These are phyloP conservation scores for Trypanosoma conorhini DNA, from an alignment of 208 protist genomes.

Conservation along the genomic window DNA sequence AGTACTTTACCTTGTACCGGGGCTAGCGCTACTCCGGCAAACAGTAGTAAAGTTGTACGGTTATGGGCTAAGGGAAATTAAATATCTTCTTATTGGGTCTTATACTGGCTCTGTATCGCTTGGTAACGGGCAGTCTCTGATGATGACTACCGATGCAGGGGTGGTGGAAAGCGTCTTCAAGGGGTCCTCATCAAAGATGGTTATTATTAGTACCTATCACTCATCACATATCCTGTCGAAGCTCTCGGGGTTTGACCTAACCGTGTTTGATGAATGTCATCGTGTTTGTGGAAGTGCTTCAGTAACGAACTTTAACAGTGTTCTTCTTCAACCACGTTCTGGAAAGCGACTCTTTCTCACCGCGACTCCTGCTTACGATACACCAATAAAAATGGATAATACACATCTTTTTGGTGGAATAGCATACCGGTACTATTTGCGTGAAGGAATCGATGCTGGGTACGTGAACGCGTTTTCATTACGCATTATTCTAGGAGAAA, in stretches of 20 bases:
- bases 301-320: constrained; percentile 68
- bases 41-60: constrained; percentile 60
- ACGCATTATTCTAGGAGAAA: constrained; percentile 52
- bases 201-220: constrained; percentile 77
- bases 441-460: constrained; percentile 75
- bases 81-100: constrained; percentile 68
- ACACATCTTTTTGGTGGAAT: constrained; percentile 66
- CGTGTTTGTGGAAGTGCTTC: constrained; percentile 68
- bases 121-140: constrained; percentile 12
- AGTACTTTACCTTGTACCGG: constrained; percentile 77
- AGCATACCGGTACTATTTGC: constrained; percentile 78
- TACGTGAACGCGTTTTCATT: constrained; percentile 75
- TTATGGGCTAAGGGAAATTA: constrained; percentile 56
- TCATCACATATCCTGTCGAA: constrained; percentile 62
- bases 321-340: constrained; percentile 49
- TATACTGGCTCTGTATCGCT: constrained; percentile 44
- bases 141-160: constrained; percentile 64
- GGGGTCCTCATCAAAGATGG: constrained; percentile 26
- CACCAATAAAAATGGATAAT: constrained; percentile 75
- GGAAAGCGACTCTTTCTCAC: constrained; percentile 70
- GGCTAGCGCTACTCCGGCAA: constrained; percentile 68
- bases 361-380: constrained; percentile 79
- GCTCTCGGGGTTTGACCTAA: constrained; percentile 48
- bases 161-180: constrained; percentile 47
- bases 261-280: constrained; percentile 83